A percentile compares a stretch with the other conserved stretches of the same genome.
Conservation (phyloP, 2,329 filamentous ascomycete genomes). For the Kalmusia sp. region DNA sequence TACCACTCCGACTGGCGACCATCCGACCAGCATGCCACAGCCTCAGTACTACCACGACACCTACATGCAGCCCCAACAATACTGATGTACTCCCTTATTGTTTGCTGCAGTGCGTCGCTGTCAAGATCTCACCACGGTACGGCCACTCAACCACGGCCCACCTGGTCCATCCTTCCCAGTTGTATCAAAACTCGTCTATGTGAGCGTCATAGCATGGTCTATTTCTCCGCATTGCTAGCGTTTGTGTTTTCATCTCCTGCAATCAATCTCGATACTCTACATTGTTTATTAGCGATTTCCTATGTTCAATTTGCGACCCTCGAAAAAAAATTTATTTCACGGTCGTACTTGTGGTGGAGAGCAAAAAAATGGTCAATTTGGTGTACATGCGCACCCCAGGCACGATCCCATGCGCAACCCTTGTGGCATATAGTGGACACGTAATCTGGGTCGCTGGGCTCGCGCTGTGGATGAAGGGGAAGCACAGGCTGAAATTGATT, state of each 20-base stretch:
- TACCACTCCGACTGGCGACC: constrained; percentile 46
- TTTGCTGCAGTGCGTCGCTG: constrained; percentile 21
- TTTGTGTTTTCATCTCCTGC: constrained; percentile 39
- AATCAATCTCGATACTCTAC: constrained; percentile 41
- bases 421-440: constrained; percentile 37
- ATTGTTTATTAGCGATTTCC: constrained; percentile 41
- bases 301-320: constrained; percentile 38
- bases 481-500: constrained; percentile 45
- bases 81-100: constrained; percentile 25
- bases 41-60: constrained; percentile 43
- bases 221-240: constrained; percentile 47
- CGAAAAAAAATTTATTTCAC: constrained; percentile 23
- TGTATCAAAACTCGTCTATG: constrained; percentile 48
- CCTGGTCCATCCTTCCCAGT: constrained; percentile 25
- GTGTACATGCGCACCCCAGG: constrained; percentile 22
- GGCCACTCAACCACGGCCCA: constrained; percentile 10
- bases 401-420: constrained; percentile 17
- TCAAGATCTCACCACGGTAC: too few relatives aligned
- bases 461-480: constrained; percentile 26
- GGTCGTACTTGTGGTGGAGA: constrained; percentile 26
- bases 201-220: constrained; percentile 50
- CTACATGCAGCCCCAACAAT: constrained; percentile 46
- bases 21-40: constrained; percentile 37
- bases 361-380: constrained; percentile 26
- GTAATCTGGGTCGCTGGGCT: constrained; percentile 40